Evolutionary conservation across 2,329 filamentous ascomycete species (phyloP), one percentile per base, ranked within the genome.

Genomic region (Metarhizium robertsii): DNA sequence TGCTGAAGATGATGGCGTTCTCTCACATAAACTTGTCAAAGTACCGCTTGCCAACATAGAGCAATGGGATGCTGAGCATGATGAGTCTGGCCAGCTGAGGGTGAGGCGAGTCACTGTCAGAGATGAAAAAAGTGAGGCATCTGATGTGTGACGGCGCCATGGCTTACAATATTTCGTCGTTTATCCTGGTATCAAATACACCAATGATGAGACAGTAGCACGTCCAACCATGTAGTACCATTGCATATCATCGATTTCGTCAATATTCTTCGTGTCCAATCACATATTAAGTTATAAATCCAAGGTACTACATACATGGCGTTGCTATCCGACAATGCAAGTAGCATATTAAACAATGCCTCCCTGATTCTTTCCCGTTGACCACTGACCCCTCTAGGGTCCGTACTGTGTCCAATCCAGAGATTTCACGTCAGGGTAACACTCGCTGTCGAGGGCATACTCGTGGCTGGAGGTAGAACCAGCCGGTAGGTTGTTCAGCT

Each of bases 31-130:
- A 0, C 61, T 87, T 4, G 71, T 83, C 13, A 80, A 78, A 58
- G 73, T 87, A 1, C 79, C 80, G 0, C 61, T 75, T 1, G 65
- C 61, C 0, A 72, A 84, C 8, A 43, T 86, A 6, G 70, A 66
- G 0, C 65, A 64, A n/a, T 87, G 84, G 83, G 83, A 86, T 63
- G 71, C 68, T 1, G 71, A 73, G 7, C 83, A 86, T 61, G 52
- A 52, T 25, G 52, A 57, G 47, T 43, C 52, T 8, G 55, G 52
- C 11, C 38, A 54, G 48, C 18, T 57, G 30, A 53, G 52, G 34
- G 52, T 30, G 10, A 42, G 52, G 16, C 42, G 32, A 10, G 49
- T 25, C 16, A 20, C 48, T 2, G 32, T 20, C 2, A 16, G n/a
- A 3, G 18, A 46, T 34, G 34, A 51, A 6, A 47, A 47, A 16